These are phyloP conservation scores for Candida chauliodis DNA, from an alignment of 805 yeast genomes.

Conservation along the genomic window DNA sequence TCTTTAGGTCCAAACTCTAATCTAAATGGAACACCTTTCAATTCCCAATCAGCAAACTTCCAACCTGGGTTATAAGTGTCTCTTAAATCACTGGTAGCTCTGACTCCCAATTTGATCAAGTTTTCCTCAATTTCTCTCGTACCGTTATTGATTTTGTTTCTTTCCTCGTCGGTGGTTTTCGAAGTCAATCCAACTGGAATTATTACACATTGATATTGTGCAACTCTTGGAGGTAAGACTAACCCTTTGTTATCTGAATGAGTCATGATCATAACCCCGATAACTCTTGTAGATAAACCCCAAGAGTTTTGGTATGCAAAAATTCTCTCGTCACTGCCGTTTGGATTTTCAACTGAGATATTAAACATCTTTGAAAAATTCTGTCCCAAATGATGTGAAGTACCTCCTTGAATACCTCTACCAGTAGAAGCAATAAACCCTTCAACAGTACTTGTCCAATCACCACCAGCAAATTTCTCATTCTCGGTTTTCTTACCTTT, in stretches of 20 bases:
- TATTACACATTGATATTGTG: constrained; percentile 87
- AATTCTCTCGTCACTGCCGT: constrained; percentile 82
- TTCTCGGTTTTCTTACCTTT: constrained; percentile 95
- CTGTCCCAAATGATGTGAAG: constrained; percentile 96
- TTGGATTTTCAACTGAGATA: constrained; percentile 93
- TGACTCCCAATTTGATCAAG: constrained; percentile 59
- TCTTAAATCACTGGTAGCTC: constrained; percentile 84
- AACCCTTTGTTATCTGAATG: constrained; percentile 98
- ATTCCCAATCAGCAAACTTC: constrained; percentile 97
- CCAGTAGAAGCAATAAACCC: constrained; percentile 98
- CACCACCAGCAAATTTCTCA: constrained; percentile 98
- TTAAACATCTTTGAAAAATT: constrained; percentile 98
- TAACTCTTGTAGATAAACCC: constrained; percentile 98
- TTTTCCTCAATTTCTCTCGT: constrained; percentile 65
- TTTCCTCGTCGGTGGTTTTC: constrained; percentile 76
- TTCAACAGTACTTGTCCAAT: constrained; percentile 91
- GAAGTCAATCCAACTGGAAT: constrained; percentile 94
- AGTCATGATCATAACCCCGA: constrained; percentile 99
- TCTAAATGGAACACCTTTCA: constrained; percentile 93
- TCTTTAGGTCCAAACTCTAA: constrained; percentile 97
- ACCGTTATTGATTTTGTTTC: constrained; percentile 63
- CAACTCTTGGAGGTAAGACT: constrained; percentile 95
- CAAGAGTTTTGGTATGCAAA: constrained; percentile 96
- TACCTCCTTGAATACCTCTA: constrained; percentile 99
- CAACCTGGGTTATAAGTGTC: constrained; percentile 97